Evolutionary conservation across 2,329 filamentous ascomycete species (phyloP), one percentile per base, ranked within the genome.

Genomic region (Fusarium secorum): DNA sequence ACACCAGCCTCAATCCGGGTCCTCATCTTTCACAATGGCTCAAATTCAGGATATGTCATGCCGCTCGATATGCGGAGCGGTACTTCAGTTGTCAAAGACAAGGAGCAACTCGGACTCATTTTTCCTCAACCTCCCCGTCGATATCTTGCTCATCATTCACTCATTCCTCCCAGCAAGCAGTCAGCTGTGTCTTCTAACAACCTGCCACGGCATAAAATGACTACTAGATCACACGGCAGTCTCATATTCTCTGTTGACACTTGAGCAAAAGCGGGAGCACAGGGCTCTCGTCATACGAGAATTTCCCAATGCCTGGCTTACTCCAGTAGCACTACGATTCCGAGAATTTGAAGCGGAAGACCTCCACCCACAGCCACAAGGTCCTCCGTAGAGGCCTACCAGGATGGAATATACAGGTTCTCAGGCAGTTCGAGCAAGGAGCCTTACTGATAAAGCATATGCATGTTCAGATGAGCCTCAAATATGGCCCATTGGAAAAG

Each of bases 381-480:
- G 18, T 3, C 41, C 32, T 13, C 64, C 64, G 5, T 8, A 3
- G 2, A 7, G 0, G 1, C 4, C 13, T 22, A 18, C 11, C 5
- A 4, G 20, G 14, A 3, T 66, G 62, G 46, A 1, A 22, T 2
- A 2, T 1, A 4, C 11, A 6, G 2, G 11, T 2, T 2, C 0
- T 6, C 3, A 3, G 8, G 6, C 6, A 7, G 7, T 51, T 67
- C 15, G 4, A 5, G 11, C 4, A 1, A 9, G 44, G 38, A 36
- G 49, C 26, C 9, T n/a, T 63, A 22, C 28, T 55, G 38, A 15
- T 52, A 10, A 11, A 38, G 5, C 45, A 63, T n/a, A 28, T 28
- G 32, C 65, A 68, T 11, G 39, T 68, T 30, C 57, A 26, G 13
- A 28, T 53, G 35, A 54, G 49, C 38, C 32, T 68, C 45, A 68